Base-by-base conservation (phyloP, 768 basidiomycete species). In the Fistulinella prunicolor region DNA sequence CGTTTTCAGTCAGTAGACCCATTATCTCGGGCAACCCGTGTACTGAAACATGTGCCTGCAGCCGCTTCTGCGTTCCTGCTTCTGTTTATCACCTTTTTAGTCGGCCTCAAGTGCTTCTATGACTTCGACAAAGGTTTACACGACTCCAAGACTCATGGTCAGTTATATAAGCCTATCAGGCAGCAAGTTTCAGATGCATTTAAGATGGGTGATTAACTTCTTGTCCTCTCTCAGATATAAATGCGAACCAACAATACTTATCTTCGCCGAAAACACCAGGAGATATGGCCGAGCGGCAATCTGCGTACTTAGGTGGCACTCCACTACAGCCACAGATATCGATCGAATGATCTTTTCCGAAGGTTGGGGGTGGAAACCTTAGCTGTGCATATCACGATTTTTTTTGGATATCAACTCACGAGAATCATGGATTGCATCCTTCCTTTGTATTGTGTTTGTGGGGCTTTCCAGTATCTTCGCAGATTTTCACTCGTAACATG, bases 41-140 rank as follows among this genome's bases (percentile, higher is more conserved):
- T 20, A 38, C 40, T 52, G 35, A 50, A 41, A 7, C 3, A 29
- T 42, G 16, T 23, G 28, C 17, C n/a, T 9, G 28, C 53, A 93
- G 90, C 86, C 20, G 78, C 90, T 52, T 75, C 84, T 44, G 81
- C 89, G 1, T 89, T 92, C 68, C 44, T 92, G 14, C 73, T 92
- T 37, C 66, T 92, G 23, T 76, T 89, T 47, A 64, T 73, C n/a
- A 88, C 87, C 10, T 89, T 93, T 59, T 76, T 70, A 12, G 77
- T 92, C 22, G 90, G 90, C 19, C 62, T 91, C 19, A 81, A 83
- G 43, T 93, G 90, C 64, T 87, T 88, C 72, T 63, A 74, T 23
- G 89, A 92, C 71, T 93, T 93, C 59, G 84, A 87, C 66, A 80
- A 80, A 62, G 90, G 91, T n/a, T 70, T 93, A 17, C 72, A 76